phyloP scores from a whole-genome alignment of 2,329 filamentous ascomycete species.

The Calonectria hawksworthii region DNA sequence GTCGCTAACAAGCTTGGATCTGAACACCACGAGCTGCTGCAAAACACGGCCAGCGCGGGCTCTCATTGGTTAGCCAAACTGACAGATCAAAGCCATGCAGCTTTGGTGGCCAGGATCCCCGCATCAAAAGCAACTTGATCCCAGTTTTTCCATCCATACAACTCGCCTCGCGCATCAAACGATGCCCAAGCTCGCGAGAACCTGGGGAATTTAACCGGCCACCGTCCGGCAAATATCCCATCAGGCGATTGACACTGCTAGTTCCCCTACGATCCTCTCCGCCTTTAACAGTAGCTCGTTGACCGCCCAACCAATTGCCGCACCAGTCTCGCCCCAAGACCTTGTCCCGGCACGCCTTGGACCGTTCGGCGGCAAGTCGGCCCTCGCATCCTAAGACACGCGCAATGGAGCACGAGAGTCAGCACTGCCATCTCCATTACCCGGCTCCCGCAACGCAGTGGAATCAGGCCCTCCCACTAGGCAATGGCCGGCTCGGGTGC shows the following conservation, averaged over 20 bases:
- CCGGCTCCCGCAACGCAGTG: conserved; percentile 41
- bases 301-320: conserved; percentile 19
- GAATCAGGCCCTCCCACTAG: conserved; percentile 59
- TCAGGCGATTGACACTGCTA: conserved; percentile 9
- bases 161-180: not conserved
- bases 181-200: conserved; percentile 21
- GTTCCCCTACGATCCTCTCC: not conserved
- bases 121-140: conserved; percentile 19
- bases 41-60: not conserved
- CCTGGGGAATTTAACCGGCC: conserved; percentile 31
- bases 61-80: conserved; percentile 17
- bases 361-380: conserved; percentile 20
- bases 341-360: conserved; percentile 6
- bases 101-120: conserved; percentile 14
- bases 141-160: conserved; percentile 34
- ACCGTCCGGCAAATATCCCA: conserved; percentile 7
- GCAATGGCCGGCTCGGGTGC: conserved; percentile 59
- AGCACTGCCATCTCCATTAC: conserved; percentile 40
- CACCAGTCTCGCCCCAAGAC: not conserved
- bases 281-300: conserved; percentile 15
- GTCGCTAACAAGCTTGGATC: not conserved
- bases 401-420: conserved; percentile 9
- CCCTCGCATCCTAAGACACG: conserved; percentile 11
- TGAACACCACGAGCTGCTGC: conserved; percentile 11
- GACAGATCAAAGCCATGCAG: conserved; percentile 7